Evolutionary conservation across 2,329 filamentous ascomycete genomes (phyloP), one percentile per base, ranked within the genome.

Genomic region (Paramyrothecium roridum): DNA sequence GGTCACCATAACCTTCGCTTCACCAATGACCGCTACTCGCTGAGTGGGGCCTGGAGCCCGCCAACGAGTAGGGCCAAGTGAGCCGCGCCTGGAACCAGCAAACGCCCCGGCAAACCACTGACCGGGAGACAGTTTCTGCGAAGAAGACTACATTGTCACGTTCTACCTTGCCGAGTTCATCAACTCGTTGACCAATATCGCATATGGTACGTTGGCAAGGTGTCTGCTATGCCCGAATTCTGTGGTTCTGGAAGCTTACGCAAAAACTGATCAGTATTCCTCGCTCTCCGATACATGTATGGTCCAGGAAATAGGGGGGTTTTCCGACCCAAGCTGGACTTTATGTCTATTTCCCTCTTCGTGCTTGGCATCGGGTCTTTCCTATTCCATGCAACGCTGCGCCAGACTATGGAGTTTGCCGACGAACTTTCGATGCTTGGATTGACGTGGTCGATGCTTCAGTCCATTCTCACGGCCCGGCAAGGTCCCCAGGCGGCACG

Each of bases 351-450:
- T 22, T 69, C 73, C 6, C 71, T 78, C 30, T 59, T 78, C 34
- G 45, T 70, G 8, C 69, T 79, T 34, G 77, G 78, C 52, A 51
- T 77, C 46, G 67, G 67, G 23, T 80, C 77, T 1, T 71, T 73
- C 50, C 52, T 71, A 12, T 80, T 75, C 61, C 78, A 80, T 59
- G 76, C 75, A 33, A 73, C 74, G n/a, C 69, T 80, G 19, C 75
- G 70, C 52, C 74, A 76, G 50, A 63, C 63, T 1, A 64, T 75
- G 7, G 72, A 80, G 59, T 77, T 76, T 56, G 76, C 74, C 58
- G 83, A 85, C 60, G 82, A 86, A 61, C 69, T 85, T n/a, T 79
- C 80, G 53, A 85, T 84, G 82, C 75, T 84, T 30, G 67, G 80
- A 13, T 74, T 84, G 4, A 76, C 75, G 21, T 80, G 77, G 57